Base-by-base conservation (phyloP, 768 basidiomycete genomes). In the Trametes coccinea region DNA sequence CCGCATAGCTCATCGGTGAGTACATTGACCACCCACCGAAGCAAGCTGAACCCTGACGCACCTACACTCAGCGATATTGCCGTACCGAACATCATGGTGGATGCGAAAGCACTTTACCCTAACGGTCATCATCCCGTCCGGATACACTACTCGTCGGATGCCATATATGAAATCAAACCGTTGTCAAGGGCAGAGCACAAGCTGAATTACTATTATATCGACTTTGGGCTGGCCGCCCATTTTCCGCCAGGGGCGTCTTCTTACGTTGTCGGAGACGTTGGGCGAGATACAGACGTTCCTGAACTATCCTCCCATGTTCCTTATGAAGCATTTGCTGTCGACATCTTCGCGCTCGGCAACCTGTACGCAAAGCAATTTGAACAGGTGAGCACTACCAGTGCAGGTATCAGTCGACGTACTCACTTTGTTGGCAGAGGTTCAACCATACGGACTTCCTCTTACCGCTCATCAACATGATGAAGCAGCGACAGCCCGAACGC, bases 111-210 rank as follows among this genome's bases (percentile, higher is more conserved):
- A 0, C n/a, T 69, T 13, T 69, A 57, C 34, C 68, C 68, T 2
- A 7, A 64, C 1, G 68, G 64, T 10, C 64, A 69, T 30, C 68
- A 69, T 52, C 68, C 66, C 0, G 57, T 76, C 4, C 64, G 71
- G 5, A 65, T 67, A 0, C 63, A 72, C 33, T 71, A 56, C 43
- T 66, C 77, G 14, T 69, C 70, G 0, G 77, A 78, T 56, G 74
- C 71, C 3, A 61, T 74, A 16, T 70, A 72, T 2, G 60, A 68
- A 1, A 52, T 75, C n/a, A 44, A 54, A 5, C 74, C 75, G 0
- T 59, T 75, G 14, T 62, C 73, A 0, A 69, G 77, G 17, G 72
- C 72, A 16, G 69, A 73, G 39, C 63, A 72, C 43, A 70, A 74
- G 3, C 75, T 79, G 10, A 71, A 73, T 3, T 68, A 70, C 58